Evolutionary conservation across 2,329 filamentous ascomycete species (phyloP).

Genomic region (Sarocladiaceae sp.): DNA sequence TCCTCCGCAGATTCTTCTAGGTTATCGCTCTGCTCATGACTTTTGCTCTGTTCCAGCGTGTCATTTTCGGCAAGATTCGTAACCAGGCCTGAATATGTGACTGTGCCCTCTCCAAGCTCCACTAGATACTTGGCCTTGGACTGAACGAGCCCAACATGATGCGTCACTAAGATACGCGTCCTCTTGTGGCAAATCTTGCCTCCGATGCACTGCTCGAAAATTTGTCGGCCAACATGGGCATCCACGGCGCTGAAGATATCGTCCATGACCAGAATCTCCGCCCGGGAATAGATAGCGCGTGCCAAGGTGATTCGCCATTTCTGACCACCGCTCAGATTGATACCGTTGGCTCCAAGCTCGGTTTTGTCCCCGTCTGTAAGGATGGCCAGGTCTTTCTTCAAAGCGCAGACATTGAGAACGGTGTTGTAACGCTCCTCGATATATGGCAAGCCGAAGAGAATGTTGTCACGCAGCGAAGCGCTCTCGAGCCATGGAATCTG

Average conservation of each 20-base stretch:
- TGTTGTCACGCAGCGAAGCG: conserved; percentile 70
- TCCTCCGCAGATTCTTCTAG: conserved; percentile 37
- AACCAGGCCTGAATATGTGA: conserved; percentile 57
- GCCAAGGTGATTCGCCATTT: conserved; percentile 78
- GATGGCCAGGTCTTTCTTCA: conserved; percentile 71
- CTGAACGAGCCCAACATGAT: conserved; percentile 68
- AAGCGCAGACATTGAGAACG: conserved; percentile 65
- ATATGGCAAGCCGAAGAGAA: conserved; percentile 67
- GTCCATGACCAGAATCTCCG: conserved; percentile 70
- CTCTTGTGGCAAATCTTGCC: conserved; percentile 63
- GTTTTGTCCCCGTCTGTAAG: conserved; percentile 71
- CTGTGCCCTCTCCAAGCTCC: conserved; percentile 61
- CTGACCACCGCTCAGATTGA: conserved; percentile 79
- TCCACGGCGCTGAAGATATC: conserved; percentile 82
- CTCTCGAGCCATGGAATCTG: conserved; percentile 86
- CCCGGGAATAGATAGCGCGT: conserved; percentile 71
- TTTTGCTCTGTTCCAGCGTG: conserved; percentile 50
- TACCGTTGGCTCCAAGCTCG: conserved; percentile 77
- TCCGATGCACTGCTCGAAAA: conserved; percentile 69
- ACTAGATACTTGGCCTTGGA: conserved; percentile 68
- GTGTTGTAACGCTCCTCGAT: conserved; percentile 63
- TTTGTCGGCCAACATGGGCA: conserved; percentile 71
- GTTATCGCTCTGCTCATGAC: conserved; percentile 41
- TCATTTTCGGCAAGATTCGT: conserved; percentile 57
- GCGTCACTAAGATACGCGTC: conserved; percentile 74